Conservation (phyloP, 345 rosid species). For the Balakata baccata region DNA sequence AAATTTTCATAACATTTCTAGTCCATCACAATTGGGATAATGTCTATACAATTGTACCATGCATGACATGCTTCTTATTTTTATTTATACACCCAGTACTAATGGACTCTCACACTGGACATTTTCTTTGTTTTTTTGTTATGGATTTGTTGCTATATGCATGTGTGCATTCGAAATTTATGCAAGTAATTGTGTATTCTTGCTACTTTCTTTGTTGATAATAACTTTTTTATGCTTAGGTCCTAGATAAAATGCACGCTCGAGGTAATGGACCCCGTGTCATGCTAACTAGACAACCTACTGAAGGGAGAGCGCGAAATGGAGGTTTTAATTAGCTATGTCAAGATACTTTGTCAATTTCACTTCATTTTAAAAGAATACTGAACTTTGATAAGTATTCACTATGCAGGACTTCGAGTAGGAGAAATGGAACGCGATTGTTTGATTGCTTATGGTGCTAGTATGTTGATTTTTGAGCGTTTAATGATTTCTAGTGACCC, state of each 20-base stretch:
- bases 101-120: background rate
- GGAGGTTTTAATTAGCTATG: conserved; percentile 55
- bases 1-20: background rate
- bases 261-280: conserved; percentile 91
- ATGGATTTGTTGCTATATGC: background rate
- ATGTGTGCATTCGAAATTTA: background rate
- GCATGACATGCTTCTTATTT: background rate
- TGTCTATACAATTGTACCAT: background rate
- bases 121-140: background rate
- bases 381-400: conserved; percentile 1
- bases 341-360: conserved; percentile 13
- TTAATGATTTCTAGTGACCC: conserved; percentile 95
- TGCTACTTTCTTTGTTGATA: background rate
- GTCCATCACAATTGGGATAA: background rate
- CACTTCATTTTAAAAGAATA: background rate
- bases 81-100: background rate
- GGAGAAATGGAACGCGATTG: conserved; percentile 99
- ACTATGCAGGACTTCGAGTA: conserved; percentile 73
- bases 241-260: conserved; percentile 91
- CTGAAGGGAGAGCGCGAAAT: conserved; percentile 94
- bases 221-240: conserved; percentile 37
- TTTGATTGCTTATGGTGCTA: conserved; percentile 94
- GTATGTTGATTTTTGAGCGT: conserved; percentile 84
- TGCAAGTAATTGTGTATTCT: background rate
- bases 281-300: conserved; percentile 90